Percentiles rank a stretch among this genome's conserved stretches.
phyloP scores from a whole-genome alignment of 179 eudicot species.

The Spinacia oleracea region DNA sequence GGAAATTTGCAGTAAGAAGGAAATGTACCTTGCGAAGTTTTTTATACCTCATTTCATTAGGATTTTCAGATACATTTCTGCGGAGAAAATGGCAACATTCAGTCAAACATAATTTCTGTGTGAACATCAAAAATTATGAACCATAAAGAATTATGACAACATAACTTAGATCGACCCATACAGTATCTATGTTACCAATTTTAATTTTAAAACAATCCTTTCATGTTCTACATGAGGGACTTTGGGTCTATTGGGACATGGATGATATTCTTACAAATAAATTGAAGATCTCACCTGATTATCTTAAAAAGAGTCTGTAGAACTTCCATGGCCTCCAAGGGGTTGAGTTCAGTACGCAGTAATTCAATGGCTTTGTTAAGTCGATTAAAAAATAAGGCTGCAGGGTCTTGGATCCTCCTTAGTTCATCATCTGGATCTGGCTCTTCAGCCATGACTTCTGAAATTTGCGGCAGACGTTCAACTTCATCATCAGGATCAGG shows the following conservation, averaged over 20 bases:
- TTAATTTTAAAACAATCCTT: background rate
- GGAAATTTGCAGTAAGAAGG: slow-evolving; percentile 4
- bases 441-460: slow-evolving; percentile 36
- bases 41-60: slow-evolving; percentile 66
- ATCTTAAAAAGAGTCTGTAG: slow-evolving; percentile 72
- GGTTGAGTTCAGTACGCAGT: slow-evolving; percentile 52
- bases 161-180: background rate
- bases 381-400: slow-evolving; percentile 44
- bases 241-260: background rate
- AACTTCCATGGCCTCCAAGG: slow-evolving; percentile 46
- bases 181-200: background rate
- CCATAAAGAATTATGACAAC: background rate
- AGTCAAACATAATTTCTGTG: slow-evolving; percentile 2
- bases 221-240: background rate
- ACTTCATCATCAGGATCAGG: slow-evolving; percentile 33
- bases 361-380: slow-evolving; percentile 59
- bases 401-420: slow-evolving; percentile 82
- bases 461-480: slow-evolving; percentile 19
- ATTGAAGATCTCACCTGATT: slow-evolving; percentile 43
- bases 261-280: background rate
- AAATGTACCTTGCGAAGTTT: slow-evolving; percentile 74
- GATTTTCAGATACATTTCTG: slow-evolving; percentile 83
- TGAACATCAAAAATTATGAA: background rate
- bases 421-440: slow-evolving; percentile 73
- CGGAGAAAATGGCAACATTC: slow-evolving; percentile 22